Conservation (phyloP, 169 alveolate genomes). For the Plasmodium gonderi region DNA sequence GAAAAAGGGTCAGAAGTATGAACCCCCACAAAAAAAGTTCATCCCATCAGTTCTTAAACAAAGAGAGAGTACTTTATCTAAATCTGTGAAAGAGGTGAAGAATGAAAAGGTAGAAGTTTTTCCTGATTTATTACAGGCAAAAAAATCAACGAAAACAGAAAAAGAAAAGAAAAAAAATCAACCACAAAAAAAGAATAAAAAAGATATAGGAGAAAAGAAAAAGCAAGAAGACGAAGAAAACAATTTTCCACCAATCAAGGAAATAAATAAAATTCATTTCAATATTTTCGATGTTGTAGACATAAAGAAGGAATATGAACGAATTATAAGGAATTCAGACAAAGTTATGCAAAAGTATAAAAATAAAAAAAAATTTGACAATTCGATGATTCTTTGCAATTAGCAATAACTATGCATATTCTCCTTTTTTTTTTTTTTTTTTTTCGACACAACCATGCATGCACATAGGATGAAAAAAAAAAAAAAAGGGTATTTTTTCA, state of each 20-base stretch:
- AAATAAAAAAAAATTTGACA: conserved; percentile 52
- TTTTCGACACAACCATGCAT: no score
- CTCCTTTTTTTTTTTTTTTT: neutral
- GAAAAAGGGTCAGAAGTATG: neutral
- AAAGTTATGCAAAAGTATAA: conserved; percentile 56
- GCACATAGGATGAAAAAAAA: no score
- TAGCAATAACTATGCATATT: neutral
- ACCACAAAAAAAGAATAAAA: conserved; percentile 47
- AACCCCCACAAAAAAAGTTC: conserved; percentile 26
- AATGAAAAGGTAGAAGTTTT: conserved; percentile 30
- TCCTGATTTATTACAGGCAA: conserved; percentile 59
- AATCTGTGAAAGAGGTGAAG: conserved; percentile 3
- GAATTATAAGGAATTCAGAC: conserved; percentile 53
- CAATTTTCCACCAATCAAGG: conserved; percentile 31
- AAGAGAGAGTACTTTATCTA: neutral
- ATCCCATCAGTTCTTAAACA: conserved; percentile 30
- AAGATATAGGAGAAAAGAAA: conserved; percentile 37
- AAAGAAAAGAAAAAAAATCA: conserved; percentile 61
- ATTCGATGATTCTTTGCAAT: conserved; percentile 32
- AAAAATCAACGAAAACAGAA: conserved; percentile 41
- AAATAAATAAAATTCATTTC: conserved; percentile 46
- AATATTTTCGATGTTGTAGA: conserved; percentile 66
- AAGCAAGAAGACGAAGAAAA: conserved; percentile 52
- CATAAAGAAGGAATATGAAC: conserved; percentile 45
- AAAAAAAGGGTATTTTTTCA: no score